These are phyloP conservation scores for Kodamaea fungicola DNA, from an alignment of 1,139 yeast species.

Conservation along the genomic window DNA sequence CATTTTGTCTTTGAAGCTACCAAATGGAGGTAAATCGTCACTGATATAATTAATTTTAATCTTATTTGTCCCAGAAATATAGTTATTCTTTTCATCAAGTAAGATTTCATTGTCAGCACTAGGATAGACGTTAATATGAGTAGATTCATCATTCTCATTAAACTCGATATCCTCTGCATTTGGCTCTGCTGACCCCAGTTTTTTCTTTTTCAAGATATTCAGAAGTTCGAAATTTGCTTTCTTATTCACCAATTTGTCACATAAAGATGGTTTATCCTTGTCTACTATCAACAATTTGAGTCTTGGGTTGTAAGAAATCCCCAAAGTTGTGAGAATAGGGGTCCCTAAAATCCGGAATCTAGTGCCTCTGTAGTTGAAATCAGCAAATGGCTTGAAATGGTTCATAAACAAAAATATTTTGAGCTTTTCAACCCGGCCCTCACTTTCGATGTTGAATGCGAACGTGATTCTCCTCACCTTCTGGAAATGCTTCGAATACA, in stretches of 20 bases:
- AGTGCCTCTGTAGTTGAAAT: constrained; percentile 35
- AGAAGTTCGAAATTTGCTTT: constrained; percentile 26
- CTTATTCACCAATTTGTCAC: constrained; percentile 34
- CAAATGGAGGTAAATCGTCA: constrained; percentile 40
- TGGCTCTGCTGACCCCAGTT: not conserved
- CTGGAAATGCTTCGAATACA: constrained; percentile 27
- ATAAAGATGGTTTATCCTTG: constrained; percentile 31
- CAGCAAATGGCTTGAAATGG: constrained; percentile 38
- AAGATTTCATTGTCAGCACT: constrained; percentile 19
- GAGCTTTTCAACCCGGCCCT: constrained; percentile 11
- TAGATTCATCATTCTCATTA: constrained; percentile 7
- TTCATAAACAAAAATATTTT: constrained; percentile 33
- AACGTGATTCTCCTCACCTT: constrained; percentile 29
- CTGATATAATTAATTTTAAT: constrained; percentile 22
- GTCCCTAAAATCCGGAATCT: constrained; percentile 42
- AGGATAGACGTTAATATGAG: constrained; percentile 29
- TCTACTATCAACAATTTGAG: constrained; percentile 36
- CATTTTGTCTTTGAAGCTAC: constrained; percentile 30
- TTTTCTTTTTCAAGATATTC: constrained; percentile 18
- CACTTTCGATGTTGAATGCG: constrained; percentile 21
- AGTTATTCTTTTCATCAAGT: constrained; percentile 8
- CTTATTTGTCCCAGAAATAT: constrained; percentile 8
- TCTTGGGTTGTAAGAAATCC: constrained; percentile 30
- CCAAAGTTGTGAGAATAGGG: constrained; percentile 28
- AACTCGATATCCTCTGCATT: constrained; percentile 3